Conservation (phyloP, 2,329 filamentous ascomycete genomes). For the Neofusicoccum kwambonambiense region DNA sequence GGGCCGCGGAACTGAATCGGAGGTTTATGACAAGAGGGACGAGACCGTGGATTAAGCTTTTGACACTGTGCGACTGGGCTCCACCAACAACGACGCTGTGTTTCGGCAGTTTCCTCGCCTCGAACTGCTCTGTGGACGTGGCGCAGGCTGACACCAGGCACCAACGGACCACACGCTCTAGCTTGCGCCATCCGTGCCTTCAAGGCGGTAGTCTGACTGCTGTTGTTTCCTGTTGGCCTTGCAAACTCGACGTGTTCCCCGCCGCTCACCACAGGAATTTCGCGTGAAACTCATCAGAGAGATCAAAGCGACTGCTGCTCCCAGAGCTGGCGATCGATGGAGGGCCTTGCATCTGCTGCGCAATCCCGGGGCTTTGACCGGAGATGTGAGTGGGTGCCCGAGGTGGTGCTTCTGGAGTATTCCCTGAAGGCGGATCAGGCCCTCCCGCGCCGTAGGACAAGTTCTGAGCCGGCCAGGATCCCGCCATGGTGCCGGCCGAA, state of each 20-base stretch:
- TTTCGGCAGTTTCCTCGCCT: background rate
- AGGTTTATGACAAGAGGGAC: background rate
- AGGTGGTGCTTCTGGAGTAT: background rate
- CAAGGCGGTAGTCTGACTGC: background rate
- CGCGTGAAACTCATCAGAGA: slow-evolving; percentile 12
- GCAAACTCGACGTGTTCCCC: background rate
- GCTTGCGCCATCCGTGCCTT: background rate
- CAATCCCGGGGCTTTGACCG: background rate
- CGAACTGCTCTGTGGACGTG: background rate
- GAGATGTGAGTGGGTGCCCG: background rate
- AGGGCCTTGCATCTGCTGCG: background rate
- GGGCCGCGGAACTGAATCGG: background rate
- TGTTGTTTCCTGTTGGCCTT: background rate
- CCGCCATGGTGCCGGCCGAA: background rate
- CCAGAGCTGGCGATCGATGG: background rate
- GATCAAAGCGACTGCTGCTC: slow-evolving; percentile 1
- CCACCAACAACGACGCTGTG: background rate
- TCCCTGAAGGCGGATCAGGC: background rate
- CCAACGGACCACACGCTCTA: background rate
- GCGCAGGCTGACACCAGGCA: background rate
- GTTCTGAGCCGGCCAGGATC: background rate
- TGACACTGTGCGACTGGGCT: background rate
- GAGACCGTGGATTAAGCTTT: background rate
- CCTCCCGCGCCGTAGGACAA: background rate
- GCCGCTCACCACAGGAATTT: slow-evolving; percentile 15